phyloP scores from a whole-genome alignment of 139 green algal genomes.

The Gonium pectorale region DNA sequence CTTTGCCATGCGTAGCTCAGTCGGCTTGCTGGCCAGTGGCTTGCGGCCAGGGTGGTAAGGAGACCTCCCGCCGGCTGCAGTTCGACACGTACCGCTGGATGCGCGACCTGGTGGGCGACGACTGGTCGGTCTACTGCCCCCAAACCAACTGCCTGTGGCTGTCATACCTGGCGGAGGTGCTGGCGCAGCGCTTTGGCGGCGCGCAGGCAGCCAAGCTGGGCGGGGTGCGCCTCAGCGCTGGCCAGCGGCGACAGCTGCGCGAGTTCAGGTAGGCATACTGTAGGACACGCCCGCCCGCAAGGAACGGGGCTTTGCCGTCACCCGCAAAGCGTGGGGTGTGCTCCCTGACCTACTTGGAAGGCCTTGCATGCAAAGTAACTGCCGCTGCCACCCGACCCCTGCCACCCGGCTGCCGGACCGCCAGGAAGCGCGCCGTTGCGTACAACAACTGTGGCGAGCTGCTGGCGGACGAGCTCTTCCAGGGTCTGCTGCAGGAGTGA shows the following conservation, averaged over 20 bases:
- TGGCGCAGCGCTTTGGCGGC: conserved; percentile 74
- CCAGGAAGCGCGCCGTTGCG: conserved; percentile 63
- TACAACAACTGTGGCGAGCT: conserved; percentile 67
- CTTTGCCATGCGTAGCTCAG: too few species aligned
- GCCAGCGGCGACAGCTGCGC: conserved; percentile 49
- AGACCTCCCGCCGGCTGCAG: conserved; percentile 1
- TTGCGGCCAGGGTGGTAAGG: not conserved
- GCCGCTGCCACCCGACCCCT: too few species aligned
- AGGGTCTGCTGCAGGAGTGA: conserved; percentile 44
- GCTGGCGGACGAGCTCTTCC: conserved; percentile 83
- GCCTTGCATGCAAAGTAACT: not conserved
- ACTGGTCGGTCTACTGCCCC: conserved; percentile 77
- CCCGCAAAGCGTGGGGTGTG: not conserved
- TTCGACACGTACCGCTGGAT: conserved; percentile 65
- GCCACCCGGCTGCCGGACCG: not conserved
- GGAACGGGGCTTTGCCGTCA: not conserved
- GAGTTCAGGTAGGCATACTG: conserved; percentile 45
- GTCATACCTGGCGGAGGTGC: conserved; percentile 91
- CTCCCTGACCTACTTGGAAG: not conserved
- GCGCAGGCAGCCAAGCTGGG: not conserved
- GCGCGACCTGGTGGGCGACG: conserved; percentile 66
- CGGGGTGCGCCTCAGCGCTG: conserved; percentile 1
- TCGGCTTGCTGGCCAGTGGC: too few species aligned
- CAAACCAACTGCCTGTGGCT: conserved; percentile 95
- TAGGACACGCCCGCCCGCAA: not conserved